Evolutionary conservation across 495 filamentous ascomycete genomes (phyloP), one percentile per base, ranked within the genome.

Genomic region (Hyaloscypha bicolor): DNA sequence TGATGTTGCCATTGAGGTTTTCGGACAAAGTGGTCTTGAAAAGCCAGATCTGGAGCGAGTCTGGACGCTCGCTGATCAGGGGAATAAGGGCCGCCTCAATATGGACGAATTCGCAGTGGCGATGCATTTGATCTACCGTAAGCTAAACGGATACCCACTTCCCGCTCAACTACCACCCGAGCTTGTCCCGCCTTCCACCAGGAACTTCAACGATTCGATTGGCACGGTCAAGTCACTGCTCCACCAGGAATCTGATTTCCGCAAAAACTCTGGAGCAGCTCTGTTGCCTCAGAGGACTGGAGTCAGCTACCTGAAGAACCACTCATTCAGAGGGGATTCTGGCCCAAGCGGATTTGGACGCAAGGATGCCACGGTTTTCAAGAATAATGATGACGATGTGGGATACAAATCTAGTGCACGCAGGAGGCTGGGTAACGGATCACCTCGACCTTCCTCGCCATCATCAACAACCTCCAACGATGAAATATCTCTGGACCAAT

Each of bases 81-180:
- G 92, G 62, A 97, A 99, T 78, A 93, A 91, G 73, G 96, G 96
- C 14, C 88, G 93, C 66, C 85, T 99, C 5, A 93, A 99, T 69
- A 90, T 98, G 79, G 96, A 99, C 76, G 96, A 99, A 73, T 99
- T 99, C 76, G 94, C 96, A 21, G 94, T 99, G 48, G 94, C 92
- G 8, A 99, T 99, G 95, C 96, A 99, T 84, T 80, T 99, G 76
- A 98, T 99, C 63, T 99, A 98, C 75, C 87, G 96, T 69, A 96
- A 94, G 75, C 84, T 98, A 31, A 98, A 98, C 69, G 93, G 93
- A 32, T 97, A 99, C 73, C 93, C 95, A 2, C 85, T 97, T 55
- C 96, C 96, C n/a, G 90, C 87, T 71, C 91, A 91, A 53, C 83
- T 98, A 19, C 96, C 96, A 5, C 88, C 96, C 6, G 96, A 99